These are phyloP conservation scores for Chaetomium strumarium DNA, from an alignment of 2,329 filamentous ascomycete genomes.

Conservation along the genomic window DNA sequence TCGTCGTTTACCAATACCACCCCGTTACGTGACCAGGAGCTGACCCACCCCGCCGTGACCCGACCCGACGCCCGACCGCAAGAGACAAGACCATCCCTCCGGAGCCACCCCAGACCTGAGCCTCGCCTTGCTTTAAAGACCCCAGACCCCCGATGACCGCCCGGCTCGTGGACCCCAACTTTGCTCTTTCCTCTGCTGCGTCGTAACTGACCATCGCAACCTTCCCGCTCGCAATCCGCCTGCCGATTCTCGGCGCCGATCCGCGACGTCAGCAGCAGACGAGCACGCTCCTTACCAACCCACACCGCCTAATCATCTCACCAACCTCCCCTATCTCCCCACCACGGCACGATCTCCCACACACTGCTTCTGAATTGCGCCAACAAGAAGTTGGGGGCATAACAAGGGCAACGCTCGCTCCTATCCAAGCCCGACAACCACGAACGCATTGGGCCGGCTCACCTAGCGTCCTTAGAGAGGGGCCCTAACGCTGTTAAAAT, in stretches of 20 bases:
- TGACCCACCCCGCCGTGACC: slow-evolving; percentile 9
- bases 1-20: slow-evolving; percentile 4
- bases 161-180: slow-evolving; percentile 19
- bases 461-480: not conserved
- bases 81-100: slow-evolving; percentile 3
- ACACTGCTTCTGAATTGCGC: not conserved
- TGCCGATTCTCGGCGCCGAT: slow-evolving; percentile 13
- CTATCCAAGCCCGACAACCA: not conserved
- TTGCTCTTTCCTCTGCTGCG: slow-evolving; percentile 10
- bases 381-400: not conserved
- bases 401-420: not conserved
- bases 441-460: not conserved
- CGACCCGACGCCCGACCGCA: slow-evolving; percentile 18
- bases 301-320: not conserved
- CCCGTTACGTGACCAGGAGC: slow-evolving; percentile 5
- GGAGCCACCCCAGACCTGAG: slow-evolving; percentile 9
- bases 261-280: slow-evolving; percentile 6
- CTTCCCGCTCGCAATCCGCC: not conserved
- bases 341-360: not conserved
- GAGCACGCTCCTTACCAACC: not conserved
- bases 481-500: slow-evolving; percentile 41
- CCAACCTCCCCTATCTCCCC: not conserved
- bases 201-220: not conserved
- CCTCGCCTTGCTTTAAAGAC: not conserved
- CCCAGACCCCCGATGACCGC: slow-evolving; percentile 13